phyloP scores from a whole-genome alignment of 2,329 filamentous ascomycete species.

The Acrocalymma vagum region DNA sequence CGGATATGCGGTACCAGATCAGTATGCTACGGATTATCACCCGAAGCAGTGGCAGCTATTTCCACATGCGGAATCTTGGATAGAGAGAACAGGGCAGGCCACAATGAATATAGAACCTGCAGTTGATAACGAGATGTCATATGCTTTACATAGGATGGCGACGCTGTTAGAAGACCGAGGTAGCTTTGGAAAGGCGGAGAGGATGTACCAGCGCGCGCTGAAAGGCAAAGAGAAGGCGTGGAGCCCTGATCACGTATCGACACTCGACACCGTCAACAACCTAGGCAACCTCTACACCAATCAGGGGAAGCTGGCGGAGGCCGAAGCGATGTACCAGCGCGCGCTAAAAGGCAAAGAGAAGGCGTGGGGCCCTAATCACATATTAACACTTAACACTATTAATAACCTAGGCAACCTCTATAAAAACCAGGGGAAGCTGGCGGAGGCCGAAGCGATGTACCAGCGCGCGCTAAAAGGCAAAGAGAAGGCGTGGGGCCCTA shows the following conservation, averaged over 20 bases:
- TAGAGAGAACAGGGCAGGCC: too few species aligned
- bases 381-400: conserved; percentile 24
- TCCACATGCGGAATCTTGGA: conserved; percentile 19
- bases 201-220: conserved; percentile 23
- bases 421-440: conserved; percentile 18
- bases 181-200: background rate
- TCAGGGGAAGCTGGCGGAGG: conserved; percentile 13
- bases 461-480: conserved; percentile 3
- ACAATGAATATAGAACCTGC: too few species aligned
- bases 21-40: conserved; percentile 11
- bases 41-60: conserved; percentile 26
- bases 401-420: conserved; percentile 29
- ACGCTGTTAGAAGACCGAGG: too few species aligned
- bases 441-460: conserved; percentile 6
- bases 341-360: conserved; percentile 26
- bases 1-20: conserved; percentile 16
- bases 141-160: too few species aligned
- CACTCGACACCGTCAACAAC: conserved; percentile 24
- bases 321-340: conserved; percentile 20
- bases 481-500: background rate
- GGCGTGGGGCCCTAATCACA: conserved; percentile 17
- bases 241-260: conserved; percentile 17
- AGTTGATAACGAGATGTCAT: too few species aligned
- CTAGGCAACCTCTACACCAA: conserved; percentile 21
- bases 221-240: conserved; percentile 20